These are phyloP conservation scores for Rosa persica DNA, from an alignment of 306 rosid species.

Conservation along the genomic window DNA sequence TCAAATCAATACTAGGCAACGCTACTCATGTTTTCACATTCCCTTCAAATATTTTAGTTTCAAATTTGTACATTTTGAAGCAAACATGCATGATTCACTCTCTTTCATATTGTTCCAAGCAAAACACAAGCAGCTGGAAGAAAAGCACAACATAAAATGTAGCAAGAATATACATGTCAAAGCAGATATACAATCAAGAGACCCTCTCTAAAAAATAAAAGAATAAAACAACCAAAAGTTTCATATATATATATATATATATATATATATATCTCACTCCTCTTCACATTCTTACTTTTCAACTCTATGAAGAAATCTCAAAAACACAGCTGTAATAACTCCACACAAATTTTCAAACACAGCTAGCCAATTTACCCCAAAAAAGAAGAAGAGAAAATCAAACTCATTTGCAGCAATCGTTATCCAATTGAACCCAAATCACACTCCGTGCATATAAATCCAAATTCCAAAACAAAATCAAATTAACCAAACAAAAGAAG, in stretches of 20 bases:
- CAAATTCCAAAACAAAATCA: neutral
- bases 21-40: neutral
- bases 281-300: neutral
- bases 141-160: too few relatives aligned
- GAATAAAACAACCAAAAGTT: too few relatives aligned
- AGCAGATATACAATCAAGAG: too few relatives aligned
- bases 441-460: neutral
- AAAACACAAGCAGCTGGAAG: too few relatives aligned
- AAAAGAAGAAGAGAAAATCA: too few relatives aligned
- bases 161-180: too few relatives aligned
- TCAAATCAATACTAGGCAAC: neutral
- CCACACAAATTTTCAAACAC: too few relatives aligned
- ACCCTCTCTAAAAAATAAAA: too few relatives aligned
- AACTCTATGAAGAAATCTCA: neutral
- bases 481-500: neutral
- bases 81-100: neutral
- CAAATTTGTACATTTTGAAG: neutral
- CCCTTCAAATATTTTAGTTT: neutral
- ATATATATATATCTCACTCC: too few relatives aligned
- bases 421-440: neutral
- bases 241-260: too few relatives aligned
- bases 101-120: too few relatives aligned
- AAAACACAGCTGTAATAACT: neutral
- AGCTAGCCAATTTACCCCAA: too few relatives aligned
- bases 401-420: neutral